Evolutionary conservation across 1,284 basidiomycete species (phyloP).

Genomic region (Amylostereum chailletii): DNA sequence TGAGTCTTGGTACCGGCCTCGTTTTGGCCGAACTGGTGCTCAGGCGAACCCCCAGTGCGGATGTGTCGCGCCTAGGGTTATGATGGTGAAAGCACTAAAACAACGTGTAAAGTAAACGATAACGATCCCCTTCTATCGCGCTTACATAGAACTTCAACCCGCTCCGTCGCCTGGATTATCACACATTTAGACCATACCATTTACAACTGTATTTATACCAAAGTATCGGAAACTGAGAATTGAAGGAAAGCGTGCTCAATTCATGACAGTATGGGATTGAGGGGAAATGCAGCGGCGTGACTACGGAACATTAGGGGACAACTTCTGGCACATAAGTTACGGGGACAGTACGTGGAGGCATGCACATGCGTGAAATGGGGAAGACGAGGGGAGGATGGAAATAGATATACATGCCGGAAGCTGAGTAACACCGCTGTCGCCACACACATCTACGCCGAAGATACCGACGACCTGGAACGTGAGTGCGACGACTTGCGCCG

Average conservation of each 20-base stretch:
- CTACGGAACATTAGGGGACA: neutral
- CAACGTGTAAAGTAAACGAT: too few species aligned
- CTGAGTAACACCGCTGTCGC: constrained; percentile 4
- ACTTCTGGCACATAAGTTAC: neutral
- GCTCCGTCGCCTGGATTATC: too few species aligned
- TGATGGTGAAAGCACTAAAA: neutral
- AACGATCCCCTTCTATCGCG: too few species aligned
- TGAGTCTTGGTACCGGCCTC: constrained; percentile 26
- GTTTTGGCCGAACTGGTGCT: constrained; percentile 26
- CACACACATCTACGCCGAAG: neutral
- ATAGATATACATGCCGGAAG: neutral
- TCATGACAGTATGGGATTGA: neutral
- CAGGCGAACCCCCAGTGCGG: constrained; percentile 21
- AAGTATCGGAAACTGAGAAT: too few species aligned
- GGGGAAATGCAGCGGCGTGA: neutral
- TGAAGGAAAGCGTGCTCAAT: too few species aligned
- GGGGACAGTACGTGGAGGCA: neutral
- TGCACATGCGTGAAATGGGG: neutral
- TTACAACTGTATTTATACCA: too few species aligned
- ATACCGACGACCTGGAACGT: constrained; percentile 6
- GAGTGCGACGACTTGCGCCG: neutral
- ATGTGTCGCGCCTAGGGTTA: constrained; percentile 15
- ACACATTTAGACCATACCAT: too few species aligned
- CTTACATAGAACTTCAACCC: too few species aligned
- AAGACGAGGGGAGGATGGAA: neutral